A percentile compares a stretch with the other conserved stretches of the same genome.
Evolutionary conservation across 768 basidiomycete species (phyloP).

Genomic region (Leccinum longicurvipes): DNA sequence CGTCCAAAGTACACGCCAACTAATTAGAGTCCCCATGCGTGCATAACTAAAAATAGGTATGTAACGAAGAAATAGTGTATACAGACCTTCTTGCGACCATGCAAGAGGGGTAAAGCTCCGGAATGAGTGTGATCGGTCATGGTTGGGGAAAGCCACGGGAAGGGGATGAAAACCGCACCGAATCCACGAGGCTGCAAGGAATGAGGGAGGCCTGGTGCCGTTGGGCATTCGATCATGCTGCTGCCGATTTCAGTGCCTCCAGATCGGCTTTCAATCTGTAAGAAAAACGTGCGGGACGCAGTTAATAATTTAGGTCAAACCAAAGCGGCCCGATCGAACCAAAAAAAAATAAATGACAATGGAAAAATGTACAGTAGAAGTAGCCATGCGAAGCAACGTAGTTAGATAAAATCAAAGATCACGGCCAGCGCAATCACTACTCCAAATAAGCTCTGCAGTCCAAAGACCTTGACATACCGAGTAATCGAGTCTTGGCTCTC

Average conservation of each 20-base stretch:
- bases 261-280: constrained; percentile 69
- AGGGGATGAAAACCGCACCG: constrained; percentile 27
- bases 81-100: constrained; percentile 15
- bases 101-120: background rate
- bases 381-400: constrained; percentile 15
- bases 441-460: constrained; percentile 54
- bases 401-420: constrained; percentile 51
- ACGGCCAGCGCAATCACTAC: constrained; percentile 51
- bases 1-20: constrained; percentile 20
- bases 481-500: constrained; percentile 72
- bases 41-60: constrained; percentile 28
- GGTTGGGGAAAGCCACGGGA: constrained; percentile 19
- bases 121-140: constrained; percentile 14
- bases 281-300: constrained; percentile 22
- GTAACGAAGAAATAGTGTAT: constrained; percentile 26
- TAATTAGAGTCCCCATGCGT: constrained; percentile 22
- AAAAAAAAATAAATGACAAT: constrained; percentile 12
- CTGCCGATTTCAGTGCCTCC: constrained; percentile 41
- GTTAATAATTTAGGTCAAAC: constrained; percentile 39
- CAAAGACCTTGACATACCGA: constrained; percentile 69
- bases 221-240: constrained; percentile 23
- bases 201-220: constrained; percentile 4
- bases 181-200: constrained; percentile 34
- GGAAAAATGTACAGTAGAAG: constrained; percentile 19
- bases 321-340: constrained; percentile 9